phyloP scores from a whole-genome alignment of 164 flowering plant genomes.

The Annona cherimola region DNA sequence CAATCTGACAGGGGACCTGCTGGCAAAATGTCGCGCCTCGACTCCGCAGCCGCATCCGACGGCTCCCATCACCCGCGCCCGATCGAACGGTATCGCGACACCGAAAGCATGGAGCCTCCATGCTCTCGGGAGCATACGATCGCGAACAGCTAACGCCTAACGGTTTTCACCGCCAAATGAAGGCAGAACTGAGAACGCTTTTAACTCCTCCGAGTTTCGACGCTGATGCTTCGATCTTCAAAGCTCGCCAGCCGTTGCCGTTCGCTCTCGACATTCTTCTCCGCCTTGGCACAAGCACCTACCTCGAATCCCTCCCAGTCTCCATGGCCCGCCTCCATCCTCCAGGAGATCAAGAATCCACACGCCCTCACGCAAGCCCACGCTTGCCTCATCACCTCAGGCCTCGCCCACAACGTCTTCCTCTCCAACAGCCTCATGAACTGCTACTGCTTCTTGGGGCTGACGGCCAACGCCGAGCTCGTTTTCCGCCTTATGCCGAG shows the following conservation, averaged over 20 bases:
- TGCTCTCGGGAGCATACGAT: too few relatives aligned
- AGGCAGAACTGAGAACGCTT: not conserved
- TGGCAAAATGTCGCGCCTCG: too few relatives aligned
- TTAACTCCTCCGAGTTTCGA: too few relatives aligned
- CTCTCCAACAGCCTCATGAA: slow-evolving; percentile 35
- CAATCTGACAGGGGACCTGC: too few relatives aligned
- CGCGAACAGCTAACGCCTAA: too few relatives aligned
- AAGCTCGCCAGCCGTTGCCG: slow-evolving; percentile 5
- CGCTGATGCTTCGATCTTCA: not conserved
- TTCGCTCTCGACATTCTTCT: slow-evolving; percentile 2
- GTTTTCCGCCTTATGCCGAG: slow-evolving; percentile 16
- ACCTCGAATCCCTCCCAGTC: not conserved
- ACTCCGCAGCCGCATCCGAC: too few relatives aligned
- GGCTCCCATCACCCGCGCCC: too few relatives aligned
- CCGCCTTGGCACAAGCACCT: not conserved
- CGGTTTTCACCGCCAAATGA: not conserved
- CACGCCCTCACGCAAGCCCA: slow-evolving; percentile 32
- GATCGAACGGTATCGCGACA: too few relatives aligned
- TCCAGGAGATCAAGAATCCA: slow-evolving; percentile 21
- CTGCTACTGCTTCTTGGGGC: slow-evolving; percentile 23
- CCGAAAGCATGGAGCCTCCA: not conserved
- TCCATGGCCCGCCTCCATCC: slow-evolving; percentile 21
- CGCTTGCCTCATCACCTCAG: slow-evolving; percentile 28
- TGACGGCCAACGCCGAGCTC: slow-evolving; percentile 15
- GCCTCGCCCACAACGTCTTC: slow-evolving; percentile 22